Evolutionary conservation across 345 rosid species (phyloP).

Genomic region (Psidium friedrichsthalianum): DNA sequence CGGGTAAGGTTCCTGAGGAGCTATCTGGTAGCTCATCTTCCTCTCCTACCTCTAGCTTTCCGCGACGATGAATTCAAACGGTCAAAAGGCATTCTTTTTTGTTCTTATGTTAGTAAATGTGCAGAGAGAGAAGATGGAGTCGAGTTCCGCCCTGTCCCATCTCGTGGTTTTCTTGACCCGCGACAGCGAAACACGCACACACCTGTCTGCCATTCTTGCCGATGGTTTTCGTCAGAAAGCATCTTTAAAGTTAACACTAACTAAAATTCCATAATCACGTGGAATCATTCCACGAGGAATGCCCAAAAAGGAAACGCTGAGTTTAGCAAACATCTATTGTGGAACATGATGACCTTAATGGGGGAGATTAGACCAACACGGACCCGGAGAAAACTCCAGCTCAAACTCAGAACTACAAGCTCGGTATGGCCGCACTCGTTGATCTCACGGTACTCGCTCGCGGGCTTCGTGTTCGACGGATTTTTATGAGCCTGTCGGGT

Average conservation of each 20-base stretch:
- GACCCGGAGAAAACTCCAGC: too few species aligned
- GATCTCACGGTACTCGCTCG: neutral
- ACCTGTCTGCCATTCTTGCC: neutral
- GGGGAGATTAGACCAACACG: too few species aligned
- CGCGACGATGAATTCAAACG: neutral
- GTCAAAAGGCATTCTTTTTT: neutral
- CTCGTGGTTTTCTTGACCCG: neutral
- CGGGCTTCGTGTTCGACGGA: neutral
- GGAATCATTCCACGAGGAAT: neutral
- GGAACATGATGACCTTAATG: too few species aligned
- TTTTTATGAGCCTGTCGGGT: neutral
- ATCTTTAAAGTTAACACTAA: neutral
- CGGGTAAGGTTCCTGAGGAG: constrained; percentile 38
- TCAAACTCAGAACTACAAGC: too few species aligned
- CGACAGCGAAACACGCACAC: neutral
- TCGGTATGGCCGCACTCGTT: neutral
- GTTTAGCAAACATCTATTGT: too few species aligned
- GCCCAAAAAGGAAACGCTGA: accelerated
- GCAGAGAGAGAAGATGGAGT: neutral
- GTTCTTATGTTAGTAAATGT: neutral
- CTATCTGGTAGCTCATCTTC: constrained; percentile 53
- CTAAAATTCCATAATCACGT: neutral
- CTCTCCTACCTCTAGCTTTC: neutral
- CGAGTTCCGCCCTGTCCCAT: neutral
- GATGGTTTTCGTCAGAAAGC: neutral